These are phyloP conservation scores for Cinnamomum chago DNA, from an alignment of 164 flowering plant species.

Conservation along the genomic window DNA sequence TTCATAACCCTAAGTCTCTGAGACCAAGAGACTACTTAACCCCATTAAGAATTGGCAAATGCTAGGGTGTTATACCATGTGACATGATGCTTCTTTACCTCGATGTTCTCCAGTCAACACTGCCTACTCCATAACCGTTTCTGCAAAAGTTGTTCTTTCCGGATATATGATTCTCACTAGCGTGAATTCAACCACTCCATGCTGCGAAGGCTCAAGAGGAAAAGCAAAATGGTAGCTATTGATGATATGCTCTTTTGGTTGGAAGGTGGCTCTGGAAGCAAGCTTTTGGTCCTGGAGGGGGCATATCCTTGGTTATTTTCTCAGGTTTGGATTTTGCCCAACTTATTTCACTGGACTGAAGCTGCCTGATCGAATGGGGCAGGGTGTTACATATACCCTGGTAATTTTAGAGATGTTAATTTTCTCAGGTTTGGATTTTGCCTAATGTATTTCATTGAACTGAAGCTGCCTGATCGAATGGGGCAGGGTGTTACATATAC, in stretches of 20 bases:
- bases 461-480: too few relatives aligned
- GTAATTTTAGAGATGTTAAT: too few relatives aligned
- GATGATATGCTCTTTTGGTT: not conserved
- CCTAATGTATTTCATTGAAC: too few relatives aligned
- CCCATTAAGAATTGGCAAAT: not conserved
- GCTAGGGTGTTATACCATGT: too few relatives aligned
- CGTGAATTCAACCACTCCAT: not conserved
- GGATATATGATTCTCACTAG: not conserved
- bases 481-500: not conserved
- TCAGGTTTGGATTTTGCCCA: not conserved
- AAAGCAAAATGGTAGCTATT: not conserved
- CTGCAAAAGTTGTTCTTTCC: not conserved
- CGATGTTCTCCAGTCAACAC: not conserved
- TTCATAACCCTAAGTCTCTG: too few relatives aligned
- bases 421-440: too few relatives aligned
- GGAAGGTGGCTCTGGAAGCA: not conserved
- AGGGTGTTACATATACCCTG: too few relatives aligned
- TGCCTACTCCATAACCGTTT: not conserved
- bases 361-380: not conserved
- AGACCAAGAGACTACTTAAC: too few relatives aligned
- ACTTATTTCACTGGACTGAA: too few relatives aligned
- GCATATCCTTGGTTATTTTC: not conserved
- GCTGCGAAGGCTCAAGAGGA: not conserved
- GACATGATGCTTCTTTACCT: not conserved
- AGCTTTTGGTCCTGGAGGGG: not conserved